Conservation (phyloP, 2,329 filamentous ascomycete genomes). For the Beauveria sp. region DNA sequence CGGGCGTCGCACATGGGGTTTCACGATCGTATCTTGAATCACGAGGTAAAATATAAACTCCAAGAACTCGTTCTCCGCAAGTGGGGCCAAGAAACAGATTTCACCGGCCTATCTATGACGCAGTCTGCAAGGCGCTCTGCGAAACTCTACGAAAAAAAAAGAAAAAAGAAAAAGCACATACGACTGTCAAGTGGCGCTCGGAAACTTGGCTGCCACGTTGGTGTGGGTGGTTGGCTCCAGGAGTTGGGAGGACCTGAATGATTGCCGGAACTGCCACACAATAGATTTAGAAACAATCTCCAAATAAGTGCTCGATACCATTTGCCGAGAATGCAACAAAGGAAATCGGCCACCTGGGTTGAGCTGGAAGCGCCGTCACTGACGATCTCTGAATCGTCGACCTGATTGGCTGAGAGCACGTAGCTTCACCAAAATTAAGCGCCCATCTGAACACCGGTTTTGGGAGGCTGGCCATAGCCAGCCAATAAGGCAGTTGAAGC, state of each 20-base stretch:
- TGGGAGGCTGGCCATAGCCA: neutral
- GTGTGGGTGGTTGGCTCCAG: neutral
- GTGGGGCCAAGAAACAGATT: neutral
- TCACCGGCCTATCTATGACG: too few species aligned
- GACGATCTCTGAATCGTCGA: neutral
- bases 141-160: too few species aligned
- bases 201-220: neutral
- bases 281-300: neutral
- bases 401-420: neutral
- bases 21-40: constrained; percentile 1
- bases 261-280: too few species aligned
- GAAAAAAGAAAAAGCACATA: too few species aligned
- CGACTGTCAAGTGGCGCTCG: neutral
- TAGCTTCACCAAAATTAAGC: neutral
- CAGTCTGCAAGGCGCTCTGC: neutral
- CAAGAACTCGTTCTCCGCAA: neutral
- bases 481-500: neutral
- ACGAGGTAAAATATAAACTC: neutral
- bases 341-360: neutral
- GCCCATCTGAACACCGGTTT: neutral
- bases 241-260: neutral
- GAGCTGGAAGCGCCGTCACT: constrained; percentile 1
- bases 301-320: neutral
- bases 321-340: neutral
- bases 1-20: constrained; percentile 6